A percentile compares a stretch with the other conserved stretches of the same genome.
Conservation (phyloP, 2,329 filamentous ascomycete genomes). For the Stagonosporopsis rhizophila region DNA sequence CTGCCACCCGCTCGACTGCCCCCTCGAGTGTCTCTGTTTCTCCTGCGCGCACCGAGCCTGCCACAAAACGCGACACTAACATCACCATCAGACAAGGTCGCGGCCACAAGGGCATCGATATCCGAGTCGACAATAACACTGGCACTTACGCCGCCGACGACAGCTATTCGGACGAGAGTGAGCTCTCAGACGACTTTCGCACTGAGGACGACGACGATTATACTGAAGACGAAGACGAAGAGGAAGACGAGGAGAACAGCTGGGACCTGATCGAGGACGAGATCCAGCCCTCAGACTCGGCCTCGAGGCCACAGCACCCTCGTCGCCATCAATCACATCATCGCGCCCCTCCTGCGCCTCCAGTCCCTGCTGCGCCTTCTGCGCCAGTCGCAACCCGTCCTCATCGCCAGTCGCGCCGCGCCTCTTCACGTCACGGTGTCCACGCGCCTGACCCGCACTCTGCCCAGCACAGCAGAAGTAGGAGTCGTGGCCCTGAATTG, state of each 20-base stretch:
- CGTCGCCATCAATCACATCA: conserved; percentile 40
- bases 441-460: conserved; percentile 42
- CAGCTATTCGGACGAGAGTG: conserved; percentile 30
- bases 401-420: conserved; percentile 49
- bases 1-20: conserved; percentile 31
- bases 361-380: conserved; percentile 36
- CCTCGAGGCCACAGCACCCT: conserved; percentile 49
- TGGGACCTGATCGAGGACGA: conserved; percentile 47
- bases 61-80: conserved; percentile 47
- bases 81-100: conserved; percentile 43
- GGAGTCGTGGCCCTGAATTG: conserved; percentile 29
- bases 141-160: conserved; percentile 44
- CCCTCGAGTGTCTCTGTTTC: conserved; percentile 42
- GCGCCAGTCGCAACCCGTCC: conserved; percentile 47
- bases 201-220: conserved; percentile 32
- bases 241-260: conserved; percentile 34
- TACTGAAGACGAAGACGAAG: conserved; percentile 30
- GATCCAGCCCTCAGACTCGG: conserved; percentile 59
- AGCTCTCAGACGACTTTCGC: conserved; percentile 13
- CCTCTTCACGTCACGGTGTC: conserved; percentile 49
- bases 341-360: conserved; percentile 33
- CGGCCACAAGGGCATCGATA: conserved; percentile 47
- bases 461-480: conserved; percentile 43
- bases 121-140: conserved; percentile 45
- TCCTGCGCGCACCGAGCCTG: conserved; percentile 29